Evolutionary conservation across 495 filamentous ascomycete species (phyloP), one percentile per base, ranked within the genome.

Genomic region (Trichoderma reesei): DNA sequence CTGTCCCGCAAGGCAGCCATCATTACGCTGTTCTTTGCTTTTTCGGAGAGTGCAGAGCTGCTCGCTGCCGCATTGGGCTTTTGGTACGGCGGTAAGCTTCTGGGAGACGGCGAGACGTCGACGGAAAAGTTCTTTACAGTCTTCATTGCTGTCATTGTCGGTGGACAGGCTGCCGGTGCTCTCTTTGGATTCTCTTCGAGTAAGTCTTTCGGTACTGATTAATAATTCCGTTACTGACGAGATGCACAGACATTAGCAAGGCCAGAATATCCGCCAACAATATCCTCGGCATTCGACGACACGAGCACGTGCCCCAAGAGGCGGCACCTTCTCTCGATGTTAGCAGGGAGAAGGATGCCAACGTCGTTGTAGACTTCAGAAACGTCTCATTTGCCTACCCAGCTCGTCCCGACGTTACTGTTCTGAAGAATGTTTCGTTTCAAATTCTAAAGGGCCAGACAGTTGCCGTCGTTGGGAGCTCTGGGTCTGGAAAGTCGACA

Each of bases 401-500:
- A 14, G 10, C n/a, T 2, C 13, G 31, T 1, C 26, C 26, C 1
- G 26, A 26, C 26, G 26, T 26, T 26, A 26, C 26, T 26, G 26
- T 26, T 1, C 26, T 26, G 26, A 26, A 26, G 26, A 26, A 26
- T 26, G 26, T 26, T 26, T 26, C 26, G 26, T 26, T 26, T 26
- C 26, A 26, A 26, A 26, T 26, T 26, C 26, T 26, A 0, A 26
- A 26, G 26, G 26, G 33, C 9, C 33, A 61, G 72, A 92, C 90
- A 72, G 80, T 92, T 41, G 90, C 90, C 3, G 79, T 95, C 26
- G 91, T 94, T 18, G 90, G 90, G 42, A 84, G 89, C 5, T 90
- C 86, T 60, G 90, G 90, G 34, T 92, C 90, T 69, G 90, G 90
- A 56, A 95, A 95, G 79, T 87, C 83, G 67, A 94, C 90, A 3